These are phyloP conservation scores for Saccharata proteae DNA, from an alignment of 2,329 filamentous ascomycete species.

Conservation along the genomic window DNA sequence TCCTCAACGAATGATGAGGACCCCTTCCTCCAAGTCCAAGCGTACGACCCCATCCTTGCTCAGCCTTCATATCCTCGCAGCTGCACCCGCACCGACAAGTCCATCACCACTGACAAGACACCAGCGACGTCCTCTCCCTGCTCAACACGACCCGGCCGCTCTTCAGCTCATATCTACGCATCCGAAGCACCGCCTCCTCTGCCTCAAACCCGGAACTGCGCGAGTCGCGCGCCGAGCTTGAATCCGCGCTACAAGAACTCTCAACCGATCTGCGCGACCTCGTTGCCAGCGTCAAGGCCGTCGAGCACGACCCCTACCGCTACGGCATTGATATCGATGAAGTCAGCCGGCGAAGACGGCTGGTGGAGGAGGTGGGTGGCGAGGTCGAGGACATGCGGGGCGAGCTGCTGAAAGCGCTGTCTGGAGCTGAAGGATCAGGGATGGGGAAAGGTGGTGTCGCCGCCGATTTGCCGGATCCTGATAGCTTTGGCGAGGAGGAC, in stretches of 20 bases:
- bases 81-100: not conserved
- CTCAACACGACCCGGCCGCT: constrained; percentile 71
- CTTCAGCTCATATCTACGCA: constrained; percentile 90
- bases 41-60: constrained; percentile 18
- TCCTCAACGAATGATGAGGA: constrained; percentile 29
- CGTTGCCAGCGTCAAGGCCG: constrained; percentile 70
- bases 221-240: constrained; percentile 61
- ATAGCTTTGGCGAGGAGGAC: constrained; percentile 24
- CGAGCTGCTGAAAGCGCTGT: constrained; percentile 50
- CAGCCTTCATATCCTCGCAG: not conserved
- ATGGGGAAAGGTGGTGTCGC: constrained; percentile 25
- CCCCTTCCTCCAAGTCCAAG: constrained; percentile 39
- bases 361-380: constrained; percentile 79
- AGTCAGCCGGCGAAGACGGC: constrained; percentile 62
- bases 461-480: constrained; percentile 18
- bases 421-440: constrained; percentile 20
- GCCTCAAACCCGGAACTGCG: constrained; percentile 57
- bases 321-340: constrained; percentile 80
- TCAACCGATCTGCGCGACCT: constrained; percentile 82
- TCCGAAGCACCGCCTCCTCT: constrained; percentile 69
- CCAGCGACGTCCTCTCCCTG: constrained; percentile 76
- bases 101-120: constrained; percentile 4
- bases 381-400: constrained; percentile 84
- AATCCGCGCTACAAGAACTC: constrained; percentile 60
- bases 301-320: constrained; percentile 75